Percentiles rank a stretch among this genome's conserved stretches.
Evolutionary conservation across 2,329 filamentous ascomycete genomes (phyloP).

Genomic region (Allantophomopsis cytisporea): DNA sequence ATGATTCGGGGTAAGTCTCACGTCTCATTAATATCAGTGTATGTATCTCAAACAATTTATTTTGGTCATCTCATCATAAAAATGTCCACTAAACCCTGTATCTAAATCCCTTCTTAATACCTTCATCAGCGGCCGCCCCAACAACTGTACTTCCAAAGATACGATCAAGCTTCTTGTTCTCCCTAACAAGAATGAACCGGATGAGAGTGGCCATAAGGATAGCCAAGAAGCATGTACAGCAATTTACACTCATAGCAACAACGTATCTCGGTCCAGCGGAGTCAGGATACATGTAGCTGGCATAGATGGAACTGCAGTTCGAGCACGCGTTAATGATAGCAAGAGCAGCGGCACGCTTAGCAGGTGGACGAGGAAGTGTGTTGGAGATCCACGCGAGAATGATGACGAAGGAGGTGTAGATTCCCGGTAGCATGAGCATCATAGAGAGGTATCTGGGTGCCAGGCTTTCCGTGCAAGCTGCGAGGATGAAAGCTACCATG

Average conservation of each 20-base stretch:
- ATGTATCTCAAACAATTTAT: too few species aligned
- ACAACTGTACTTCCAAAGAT: slow-evolving; percentile 25
- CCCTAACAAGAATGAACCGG: slow-evolving; percentile 43
- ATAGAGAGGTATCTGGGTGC: slow-evolving; percentile 56
- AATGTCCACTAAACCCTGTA: slow-evolving; percentile 1
- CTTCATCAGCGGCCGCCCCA: slow-evolving; percentile 1
- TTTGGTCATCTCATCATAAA: too few species aligned
- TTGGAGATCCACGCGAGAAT: slow-evolving; percentile 64
- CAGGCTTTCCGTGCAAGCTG: slow-evolving; percentile 43
- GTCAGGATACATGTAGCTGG: slow-evolving; percentile 52
- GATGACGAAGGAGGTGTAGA: slow-evolving; percentile 56
- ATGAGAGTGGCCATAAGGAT: slow-evolving; percentile 50
- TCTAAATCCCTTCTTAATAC: slow-evolving; percentile 3
- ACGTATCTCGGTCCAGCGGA: slow-evolving; percentile 27
- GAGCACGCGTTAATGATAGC: slow-evolving; percentile 65
- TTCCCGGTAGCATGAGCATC: slow-evolving; percentile 55
- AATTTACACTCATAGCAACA: slow-evolving; percentile 56
- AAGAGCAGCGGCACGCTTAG: slow-evolving; percentile 46
- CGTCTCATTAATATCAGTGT: too few species aligned
- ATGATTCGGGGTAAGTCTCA: too few species aligned
- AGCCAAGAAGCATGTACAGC: slow-evolving; percentile 47
- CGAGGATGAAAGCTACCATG: slow-evolving; percentile 52
- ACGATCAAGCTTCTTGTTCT: slow-evolving; percentile 58
- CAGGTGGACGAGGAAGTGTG: slow-evolving; percentile 60
- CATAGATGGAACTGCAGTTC: slow-evolving; percentile 58